These are phyloP conservation scores for Salvia sclarea DNA, from an alignment of 305 asterid species.

Conservation along the genomic window DNA sequence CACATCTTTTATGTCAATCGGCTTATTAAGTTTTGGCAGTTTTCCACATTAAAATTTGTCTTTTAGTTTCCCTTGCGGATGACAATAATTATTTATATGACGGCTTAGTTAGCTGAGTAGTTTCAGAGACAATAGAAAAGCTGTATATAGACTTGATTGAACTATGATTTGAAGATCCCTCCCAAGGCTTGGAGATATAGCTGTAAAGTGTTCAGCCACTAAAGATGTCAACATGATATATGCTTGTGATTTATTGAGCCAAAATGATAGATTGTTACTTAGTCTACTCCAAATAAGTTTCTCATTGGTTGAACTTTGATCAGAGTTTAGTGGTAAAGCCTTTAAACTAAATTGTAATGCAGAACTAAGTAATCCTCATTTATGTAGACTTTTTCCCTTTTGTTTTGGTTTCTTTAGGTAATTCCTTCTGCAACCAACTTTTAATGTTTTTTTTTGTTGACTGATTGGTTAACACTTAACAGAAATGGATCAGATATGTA, in stretches of 20 bases:
- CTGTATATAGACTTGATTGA: constrained; percentile 8
- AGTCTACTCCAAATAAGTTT: not conserved
- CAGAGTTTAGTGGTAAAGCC: not conserved
- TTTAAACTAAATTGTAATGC: too few species aligned
- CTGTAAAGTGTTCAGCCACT: constrained; percentile 9
- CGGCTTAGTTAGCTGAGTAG: constrained; percentile 4
- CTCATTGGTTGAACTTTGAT: constrained; percentile 1
- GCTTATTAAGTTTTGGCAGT: not conserved
- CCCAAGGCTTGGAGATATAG: constrained; percentile 7
- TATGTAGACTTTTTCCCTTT: constrained; percentile 1
- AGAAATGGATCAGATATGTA: not conserved
- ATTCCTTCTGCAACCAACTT: not conserved
- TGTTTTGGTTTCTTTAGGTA: constrained; percentile 5
- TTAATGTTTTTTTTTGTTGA: not conserved
- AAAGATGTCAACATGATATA: constrained; percentile 17
- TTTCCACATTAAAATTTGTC: not conserved
- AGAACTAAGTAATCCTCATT: not conserved
- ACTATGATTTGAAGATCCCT: constrained; percentile 3
- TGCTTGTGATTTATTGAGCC: constrained; percentile 5
- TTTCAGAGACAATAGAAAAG: not conserved
- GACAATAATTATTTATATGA: not conserved
- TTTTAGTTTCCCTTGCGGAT: not conserved
- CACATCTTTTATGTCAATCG: not conserved
- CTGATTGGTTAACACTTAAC: constrained; percentile 15
- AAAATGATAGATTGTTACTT: not conserved